Evolutionary conservation across 441 rosid genomes (phyloP), one percentile per base, ranked within the genome.

Genomic region (Populus hybrid): DNA sequence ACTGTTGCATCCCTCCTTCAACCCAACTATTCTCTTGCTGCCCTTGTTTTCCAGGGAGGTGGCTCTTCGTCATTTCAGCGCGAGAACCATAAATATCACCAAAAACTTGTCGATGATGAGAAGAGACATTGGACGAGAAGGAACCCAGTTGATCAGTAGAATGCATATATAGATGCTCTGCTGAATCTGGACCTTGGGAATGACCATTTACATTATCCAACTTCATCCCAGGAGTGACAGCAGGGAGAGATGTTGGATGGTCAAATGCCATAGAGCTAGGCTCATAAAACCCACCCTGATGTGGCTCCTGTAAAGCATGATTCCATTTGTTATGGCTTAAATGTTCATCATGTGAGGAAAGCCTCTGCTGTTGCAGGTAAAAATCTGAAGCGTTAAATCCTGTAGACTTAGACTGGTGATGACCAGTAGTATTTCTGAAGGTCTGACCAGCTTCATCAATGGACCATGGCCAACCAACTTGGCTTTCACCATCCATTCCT

Each of bases 401-500:
- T 53, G 81, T 74, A 69, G 87, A 68, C 8, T 80, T 85, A 72
- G 81, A 77, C 69, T 76, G 80, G 61, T 81, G 79, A 38, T 81
- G 79, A 50, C 77, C 74, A 42, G 78, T 59, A 75, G 77, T 72
- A 79, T 68, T 78, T 81, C 87, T 84, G 38, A 77, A 38, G 81
- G 83, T 78, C 74, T 80, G 85, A 77, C 77, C 86, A 69, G 34
- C 66, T 70, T 86, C 89, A 76, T 86, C 85, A 65, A 70, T 78
- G 5, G 80, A 78, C 90, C 85, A 81, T n/a, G 67, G 32, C 26
- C 77, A 69, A 69, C 69, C 57, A 34, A 69, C 35, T 38, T 74
- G 83, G n/a, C 86, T 75, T 46, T 84, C 88, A 59, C 73, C 84
- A 69, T 84, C 89, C 77, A 82, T 70, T 20, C 74, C 84, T 67